Percentiles rank a stretch among this genome's conserved stretches.
Conservation (phyloP, 208 protist species). For the Herpetomonas samuelpessoai region DNA sequence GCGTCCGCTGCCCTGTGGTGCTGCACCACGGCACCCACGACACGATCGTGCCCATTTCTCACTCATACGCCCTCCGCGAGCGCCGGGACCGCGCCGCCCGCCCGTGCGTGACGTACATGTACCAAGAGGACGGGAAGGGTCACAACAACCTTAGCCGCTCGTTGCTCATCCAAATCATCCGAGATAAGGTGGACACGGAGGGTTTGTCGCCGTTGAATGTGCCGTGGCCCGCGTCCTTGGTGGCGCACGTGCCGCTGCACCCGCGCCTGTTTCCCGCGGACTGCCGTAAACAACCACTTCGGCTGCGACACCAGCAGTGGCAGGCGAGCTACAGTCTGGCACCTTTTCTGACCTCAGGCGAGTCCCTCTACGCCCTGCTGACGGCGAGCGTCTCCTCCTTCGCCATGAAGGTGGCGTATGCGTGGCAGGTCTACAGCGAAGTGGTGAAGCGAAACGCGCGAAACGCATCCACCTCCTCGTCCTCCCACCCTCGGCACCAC, state of each 20-base stretch:
- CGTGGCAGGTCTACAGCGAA: constrained; percentile 62
- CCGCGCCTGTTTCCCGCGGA: constrained; percentile 44
- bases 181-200: constrained; percentile 38
- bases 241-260: constrained; percentile 55
- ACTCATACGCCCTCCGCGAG: constrained; percentile 56
- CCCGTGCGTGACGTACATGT: constrained; percentile 56
- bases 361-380: constrained; percentile 51
- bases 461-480: neutral
- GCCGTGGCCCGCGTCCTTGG: constrained; percentile 15
- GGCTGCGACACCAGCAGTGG: neutral
- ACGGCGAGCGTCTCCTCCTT: constrained; percentile 59
- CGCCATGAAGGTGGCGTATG: constrained; percentile 45
- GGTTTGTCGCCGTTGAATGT: constrained; percentile 20
- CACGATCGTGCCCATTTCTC: constrained; percentile 62
- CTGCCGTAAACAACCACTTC: constrained; percentile 1
- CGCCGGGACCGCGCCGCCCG: constrained; percentile 34
- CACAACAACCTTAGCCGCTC: constrained; percentile 77
- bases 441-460: constrained; percentile 29
- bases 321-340: constrained; percentile 20
- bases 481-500: neutral
- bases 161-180: constrained; percentile 42
- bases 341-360: constrained; percentile 28
- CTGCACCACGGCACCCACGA: constrained; percentile 84
- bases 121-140: constrained; percentile 51
- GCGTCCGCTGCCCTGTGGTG: constrained; percentile 71